Conservation (phyloP, 768 basidiomycete genomes). For the Suillus luteus region DNA sequence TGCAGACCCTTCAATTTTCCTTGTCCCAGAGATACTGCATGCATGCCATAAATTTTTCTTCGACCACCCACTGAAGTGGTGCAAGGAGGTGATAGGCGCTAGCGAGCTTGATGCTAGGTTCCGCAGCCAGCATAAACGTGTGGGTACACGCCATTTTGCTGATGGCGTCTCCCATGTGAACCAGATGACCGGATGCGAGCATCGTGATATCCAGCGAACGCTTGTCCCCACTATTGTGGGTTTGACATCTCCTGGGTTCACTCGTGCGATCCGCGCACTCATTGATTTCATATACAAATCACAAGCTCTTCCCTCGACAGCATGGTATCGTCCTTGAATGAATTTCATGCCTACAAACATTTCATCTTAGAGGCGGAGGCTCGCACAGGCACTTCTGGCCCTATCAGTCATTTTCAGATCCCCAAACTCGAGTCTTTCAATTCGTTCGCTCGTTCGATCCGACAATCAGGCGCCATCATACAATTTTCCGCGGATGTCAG, state of each 20-base stretch:
- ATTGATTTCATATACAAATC: constrained; percentile 11
- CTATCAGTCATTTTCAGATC: constrained; percentile 22
- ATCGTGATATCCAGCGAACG: constrained; percentile 38
- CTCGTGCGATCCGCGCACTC: not conserved
- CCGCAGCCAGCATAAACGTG: constrained; percentile 16
- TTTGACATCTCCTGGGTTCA: not conserved
- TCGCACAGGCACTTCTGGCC: not conserved
- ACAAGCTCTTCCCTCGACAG: not conserved
- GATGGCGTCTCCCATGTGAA: constrained; percentile 41
- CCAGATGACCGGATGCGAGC: constrained; percentile 43
- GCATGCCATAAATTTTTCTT: not conserved
- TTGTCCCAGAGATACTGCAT: constrained; percentile 19
- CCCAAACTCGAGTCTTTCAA: too few species aligned
- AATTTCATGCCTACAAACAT: constrained; percentile 3
- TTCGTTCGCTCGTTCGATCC: too few species aligned
- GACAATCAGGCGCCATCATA: too few species aligned
- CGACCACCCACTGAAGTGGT: not conserved
- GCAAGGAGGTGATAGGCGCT: not conserved
- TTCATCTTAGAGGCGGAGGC: constrained; percentile 8
- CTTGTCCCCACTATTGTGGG: constrained; percentile 33
- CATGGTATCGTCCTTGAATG: not conserved
- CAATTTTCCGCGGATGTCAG: too few species aligned
- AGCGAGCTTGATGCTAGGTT: not conserved
- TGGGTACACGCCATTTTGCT: constrained; percentile 38
- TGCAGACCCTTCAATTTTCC: constrained; percentile 21